Evolutionary conservation across 2,329 filamentous ascomycete species (phyloP), one percentile per base, ranked within the genome.

Genomic region (Aotearoamyces nothofagi): DNA sequence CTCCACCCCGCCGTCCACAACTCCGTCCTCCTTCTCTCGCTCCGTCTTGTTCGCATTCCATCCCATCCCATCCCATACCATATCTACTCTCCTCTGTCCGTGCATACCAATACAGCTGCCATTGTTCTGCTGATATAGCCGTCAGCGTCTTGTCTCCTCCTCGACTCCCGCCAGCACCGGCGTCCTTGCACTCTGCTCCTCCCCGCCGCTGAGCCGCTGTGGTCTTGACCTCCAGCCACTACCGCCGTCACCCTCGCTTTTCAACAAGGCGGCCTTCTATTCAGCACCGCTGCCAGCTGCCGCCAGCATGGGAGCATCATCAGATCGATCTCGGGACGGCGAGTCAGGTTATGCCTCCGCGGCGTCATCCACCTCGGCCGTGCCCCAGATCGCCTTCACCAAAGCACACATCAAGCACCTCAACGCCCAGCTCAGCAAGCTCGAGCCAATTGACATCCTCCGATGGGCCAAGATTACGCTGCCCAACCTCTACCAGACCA

Each of bases 401-500:
- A 78, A 78, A 52, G 69, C 78, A 38, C 87, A 98, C 54, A 64
- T 96, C 42, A 77, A 81, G 46, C 87, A 87, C 55, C 67, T 98
- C 52, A 98, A 98, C 64, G 59, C 73, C 39, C 83, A 92, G 55
- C 62, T 98, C 43, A 80, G 90, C 54, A 69, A 76, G 49, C 79
- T 96, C 54, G 73, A 86, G 50, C 82, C 90, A 36, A 66, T 87
- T 66, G 87, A 94, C 40, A 78, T 96, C 45, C 69, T 98, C 36
- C 78, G 75, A 57, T 94, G 92, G 79, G 83, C 78, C 64, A 79
- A 87, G 50, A 76, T 80, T 44, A 78, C 87, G 44, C 78, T 98
- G 45, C 90, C 90, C 46, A 78, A 78, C 50, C 71, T 96, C 24
- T 94, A 72, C 59, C 81, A 90, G 56, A 82, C 79, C 24, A 87